Evolutionary conservation across 176 grass and related monocot species (phyloP), one percentile per base, ranked within the genome.

Genomic region (Elymus sibiricus): DNA sequence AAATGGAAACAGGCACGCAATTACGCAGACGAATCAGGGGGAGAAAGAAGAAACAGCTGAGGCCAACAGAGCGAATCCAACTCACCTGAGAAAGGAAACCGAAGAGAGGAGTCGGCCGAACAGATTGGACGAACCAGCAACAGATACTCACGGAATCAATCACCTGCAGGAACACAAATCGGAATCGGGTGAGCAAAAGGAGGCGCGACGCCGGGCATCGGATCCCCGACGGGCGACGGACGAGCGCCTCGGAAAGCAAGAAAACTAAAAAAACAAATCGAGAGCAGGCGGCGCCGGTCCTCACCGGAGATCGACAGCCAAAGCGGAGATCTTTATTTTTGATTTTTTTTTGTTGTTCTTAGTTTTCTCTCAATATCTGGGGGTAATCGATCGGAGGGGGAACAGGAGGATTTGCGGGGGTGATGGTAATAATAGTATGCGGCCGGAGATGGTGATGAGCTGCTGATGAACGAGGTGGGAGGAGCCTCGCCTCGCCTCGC

Each of bases 31-130:
- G 77, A 87, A 84, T 83, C 74, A 29, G 22, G 39, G 37, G 38
- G 5, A 0, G 15, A 26, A 37, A 40, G 42, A 15, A 42, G 34
- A 61, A 62, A 66, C 26, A 72, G 79, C 56, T 66, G 16, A 68
- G 56, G 27, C 74, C 65, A 73, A 74, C 16, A 76, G 62, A 74
- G 31, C 69, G 66, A 72, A 92, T 89, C 81, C 43, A 73, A 64
- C 86, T 79, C 77, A 95, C 87, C 85, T 62, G 60, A 34, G 6
- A 78, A 56, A 68, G 29, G 34, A 22, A 22, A 70, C 34, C 32
- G 17, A 38, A 70, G 66, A 22, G 32, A 21, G 65, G 29, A 21
- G 16, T 4, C 28, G 4, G 65, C 65, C 60, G 60, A 28, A 28
- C 60, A 0, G 17, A 17, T 37, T 26, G 40, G 78, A 40, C 29